phyloP scores from a whole-genome alignment of 805 yeast species.

The Brettanomyces bruxellensis region DNA sequence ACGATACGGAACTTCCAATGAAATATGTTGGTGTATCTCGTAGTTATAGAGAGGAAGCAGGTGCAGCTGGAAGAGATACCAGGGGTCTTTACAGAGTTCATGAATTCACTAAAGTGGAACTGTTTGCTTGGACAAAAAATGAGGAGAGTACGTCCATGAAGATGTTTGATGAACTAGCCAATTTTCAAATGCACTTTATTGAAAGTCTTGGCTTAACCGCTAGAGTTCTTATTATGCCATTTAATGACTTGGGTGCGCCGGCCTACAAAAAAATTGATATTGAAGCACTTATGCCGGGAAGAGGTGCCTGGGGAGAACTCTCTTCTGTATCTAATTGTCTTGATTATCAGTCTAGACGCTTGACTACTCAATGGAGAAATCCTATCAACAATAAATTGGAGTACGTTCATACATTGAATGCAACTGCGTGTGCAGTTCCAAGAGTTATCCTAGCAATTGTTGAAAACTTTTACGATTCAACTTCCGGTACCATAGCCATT shows the following conservation, averaged over 20 bases:
- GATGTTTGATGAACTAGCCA: slow-evolving; percentile 51
- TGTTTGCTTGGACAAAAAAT: slow-evolving; percentile 64
- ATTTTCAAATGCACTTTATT: slow-evolving; percentile 59
- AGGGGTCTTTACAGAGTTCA: slow-evolving; percentile 91
- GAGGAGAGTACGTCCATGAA: slow-evolving; percentile 25
- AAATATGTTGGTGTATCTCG: slow-evolving; percentile 75
- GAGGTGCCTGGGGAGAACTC: slow-evolving; percentile 86
- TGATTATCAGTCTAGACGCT: slow-evolving; percentile 81
- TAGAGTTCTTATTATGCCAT: slow-evolving; percentile 80
- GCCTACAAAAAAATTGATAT: slow-evolving; percentile 87
- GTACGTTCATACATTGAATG: slow-evolving; percentile 80
- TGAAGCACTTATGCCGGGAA: slow-evolving; percentile 98
- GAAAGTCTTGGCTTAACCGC: slow-evolving; percentile 67
- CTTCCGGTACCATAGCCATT: slow-evolving; percentile 41
- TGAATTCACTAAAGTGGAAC: slow-evolving; percentile 91
- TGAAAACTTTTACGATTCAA: slow-evolving; percentile 71
- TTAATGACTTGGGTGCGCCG: slow-evolving; percentile 86
- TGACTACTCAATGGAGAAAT: slow-evolving; percentile 52
- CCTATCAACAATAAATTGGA: slow-evolving; percentile 22
- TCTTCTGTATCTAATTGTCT: slow-evolving; percentile 88
- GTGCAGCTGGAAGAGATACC: slow-evolving; percentile 89
- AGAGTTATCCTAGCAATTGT: slow-evolving; percentile 82
- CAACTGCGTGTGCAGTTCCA: slow-evolving; percentile 95
- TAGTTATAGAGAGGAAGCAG: slow-evolving; percentile 93
- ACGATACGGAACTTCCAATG: slow-evolving; percentile 34